These are phyloP conservation scores for Dendrobium chrysotoxum DNA, from an alignment of 106 monocot species.

Conservation along the genomic window DNA sequence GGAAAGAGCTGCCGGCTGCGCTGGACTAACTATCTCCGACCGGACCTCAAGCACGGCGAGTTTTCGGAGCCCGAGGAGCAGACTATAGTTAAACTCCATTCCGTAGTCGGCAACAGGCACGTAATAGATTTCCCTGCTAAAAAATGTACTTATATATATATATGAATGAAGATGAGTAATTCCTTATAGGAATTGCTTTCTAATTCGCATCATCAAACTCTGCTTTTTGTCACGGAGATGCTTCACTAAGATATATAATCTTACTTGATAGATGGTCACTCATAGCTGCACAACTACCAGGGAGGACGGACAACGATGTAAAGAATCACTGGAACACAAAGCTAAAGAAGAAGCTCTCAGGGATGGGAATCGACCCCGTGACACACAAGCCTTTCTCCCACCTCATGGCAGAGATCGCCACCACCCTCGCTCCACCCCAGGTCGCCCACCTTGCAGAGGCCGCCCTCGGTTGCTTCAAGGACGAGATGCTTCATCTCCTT, in stretches of 20 bases:
- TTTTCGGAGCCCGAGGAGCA: constrained; percentile 86
- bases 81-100: constrained; percentile 83
- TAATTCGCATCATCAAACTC: no score
- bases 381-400: constrained; percentile 99
- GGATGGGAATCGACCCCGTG: constrained; percentile 95
- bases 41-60: constrained; percentile 92
- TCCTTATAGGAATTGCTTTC: no score
- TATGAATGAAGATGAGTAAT: no score
- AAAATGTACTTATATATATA: no score
- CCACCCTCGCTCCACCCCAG: constrained; percentile 76
- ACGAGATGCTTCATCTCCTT: constrained; percentile 96
- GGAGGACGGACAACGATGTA: constrained; percentile 94
- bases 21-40: constrained; percentile 97
- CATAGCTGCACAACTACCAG: constrained; percentile 82
- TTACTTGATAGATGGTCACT: constrained; percentile 64
- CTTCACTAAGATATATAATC: no score
- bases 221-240: no score
- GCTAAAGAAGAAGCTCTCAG: constrained; percentile 92
- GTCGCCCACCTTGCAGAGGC: constrained; percentile 91
- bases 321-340: constrained; percentile 99
- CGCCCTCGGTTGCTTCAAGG: constrained; percentile 99
- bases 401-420: constrained; percentile 96
- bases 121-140: neutral
- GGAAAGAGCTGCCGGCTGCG: constrained; percentile 97
- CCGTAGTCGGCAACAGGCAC: constrained; percentile 86